phyloP scores from a whole-genome alignment of 805 yeast species.

The Maudiozyma pseudohumilis region DNA sequence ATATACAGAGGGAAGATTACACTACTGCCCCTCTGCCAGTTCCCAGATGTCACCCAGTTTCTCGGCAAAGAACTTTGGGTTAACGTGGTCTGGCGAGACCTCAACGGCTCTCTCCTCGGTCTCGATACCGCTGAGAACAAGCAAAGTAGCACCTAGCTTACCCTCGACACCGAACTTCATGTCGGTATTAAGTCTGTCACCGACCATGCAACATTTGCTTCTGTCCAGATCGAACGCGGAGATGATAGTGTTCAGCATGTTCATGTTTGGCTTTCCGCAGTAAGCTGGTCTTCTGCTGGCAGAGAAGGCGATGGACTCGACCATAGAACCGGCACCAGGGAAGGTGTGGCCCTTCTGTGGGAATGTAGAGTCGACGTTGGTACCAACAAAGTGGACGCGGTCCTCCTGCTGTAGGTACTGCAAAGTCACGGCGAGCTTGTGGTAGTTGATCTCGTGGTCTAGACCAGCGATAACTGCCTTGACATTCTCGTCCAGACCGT shows the following conservation, averaged over 20 bases:
- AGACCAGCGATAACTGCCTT: constrained; percentile 89
- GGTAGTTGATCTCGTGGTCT: constrained; percentile 67
- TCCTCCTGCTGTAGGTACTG: constrained; percentile 59
- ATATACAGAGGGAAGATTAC: too few relatives aligned
- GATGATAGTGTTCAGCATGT: constrained; percentile 84
- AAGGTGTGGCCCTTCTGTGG: constrained; percentile 78
- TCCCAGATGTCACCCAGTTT: constrained; percentile 73
- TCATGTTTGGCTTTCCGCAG: constrained; percentile 85
- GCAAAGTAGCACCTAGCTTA: constrained; percentile 66
- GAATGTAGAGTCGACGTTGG: constrained; percentile 90
- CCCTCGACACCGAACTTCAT: constrained; percentile 86
- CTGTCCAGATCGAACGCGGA: constrained; percentile 51
- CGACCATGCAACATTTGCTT: constrained; percentile 74
- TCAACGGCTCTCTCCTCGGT: constrained; percentile 50
- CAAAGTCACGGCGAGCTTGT: constrained; percentile 69
- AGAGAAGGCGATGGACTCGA: constrained; percentile 64
- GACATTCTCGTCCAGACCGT: constrained; percentile 57
- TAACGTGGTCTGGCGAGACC: constrained; percentile 25
- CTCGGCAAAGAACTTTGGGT: constrained; percentile 60
- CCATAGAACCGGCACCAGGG: constrained; percentile 93
- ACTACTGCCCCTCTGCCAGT: constrained; percentile 15
- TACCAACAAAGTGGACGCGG: constrained; percentile 66
- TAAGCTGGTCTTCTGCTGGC: constrained; percentile 78
- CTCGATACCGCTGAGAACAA: constrained; percentile 90
- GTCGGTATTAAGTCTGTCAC: constrained; percentile 92